Evolutionary conservation across 2,329 filamentous ascomycete species (phyloP).

Genomic region (Venturiaceae sp.): DNA sequence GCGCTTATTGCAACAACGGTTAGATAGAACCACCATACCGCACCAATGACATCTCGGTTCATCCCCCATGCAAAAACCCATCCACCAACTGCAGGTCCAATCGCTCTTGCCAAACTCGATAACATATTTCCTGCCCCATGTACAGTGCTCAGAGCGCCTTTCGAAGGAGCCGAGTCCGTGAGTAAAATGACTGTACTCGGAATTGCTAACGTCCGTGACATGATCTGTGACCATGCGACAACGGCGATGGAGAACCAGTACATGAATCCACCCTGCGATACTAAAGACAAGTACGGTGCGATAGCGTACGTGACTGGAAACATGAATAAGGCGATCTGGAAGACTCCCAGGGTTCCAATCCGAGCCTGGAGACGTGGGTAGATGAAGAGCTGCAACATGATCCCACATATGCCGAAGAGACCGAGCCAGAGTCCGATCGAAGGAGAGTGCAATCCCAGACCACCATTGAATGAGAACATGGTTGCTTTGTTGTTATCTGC

Average conservation of each 20-base stretch:
- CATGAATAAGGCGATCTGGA: slow-evolving; percentile 5
- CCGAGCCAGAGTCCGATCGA: slow-evolving; percentile 61
- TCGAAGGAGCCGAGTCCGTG: slow-evolving; percentile 52
- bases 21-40: slow-evolving; percentile 33
- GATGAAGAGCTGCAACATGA: slow-evolving; percentile 53
- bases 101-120: slow-evolving; percentile 35
- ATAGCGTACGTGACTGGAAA: slow-evolving; percentile 7
- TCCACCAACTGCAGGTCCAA: slow-evolving; percentile 42
- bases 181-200: slow-evolving; percentile 50
- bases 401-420: slow-evolving; percentile 57
- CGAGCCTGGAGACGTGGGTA: slow-evolving; percentile 53
- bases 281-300: slow-evolving; percentile 2
- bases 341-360: slow-evolving; percentile 45
- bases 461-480: slow-evolving; percentile 50
- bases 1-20: slow-evolving; percentile 19
- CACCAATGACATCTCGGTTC: slow-evolving; percentile 36
- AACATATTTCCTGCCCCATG: slow-evolving; percentile 45
- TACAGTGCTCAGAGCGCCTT: slow-evolving; percentile 47
- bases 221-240: background rate
- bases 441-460: slow-evolving; percentile 54
- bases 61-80: slow-evolving; percentile 38
- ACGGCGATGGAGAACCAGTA: slow-evolving; percentile 3
- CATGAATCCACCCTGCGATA: background rate
- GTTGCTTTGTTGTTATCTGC: slow-evolving; percentile 23
- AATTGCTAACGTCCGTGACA: slow-evolving; percentile 25